Conservation (phyloP, 306 rosid genomes). For the Gynostemma pentaphyllum region DNA sequence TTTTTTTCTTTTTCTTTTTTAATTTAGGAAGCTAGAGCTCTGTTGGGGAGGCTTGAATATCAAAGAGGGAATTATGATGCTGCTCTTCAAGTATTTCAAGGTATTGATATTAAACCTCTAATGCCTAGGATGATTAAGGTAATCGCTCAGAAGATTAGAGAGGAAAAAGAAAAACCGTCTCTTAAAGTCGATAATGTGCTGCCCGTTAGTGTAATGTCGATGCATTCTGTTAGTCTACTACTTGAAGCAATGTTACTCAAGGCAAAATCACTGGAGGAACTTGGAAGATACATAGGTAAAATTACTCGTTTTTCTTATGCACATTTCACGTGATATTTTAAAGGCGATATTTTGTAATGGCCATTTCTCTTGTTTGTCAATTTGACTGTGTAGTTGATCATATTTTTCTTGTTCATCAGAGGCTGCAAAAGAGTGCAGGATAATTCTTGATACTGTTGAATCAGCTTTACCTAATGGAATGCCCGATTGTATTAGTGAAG, state of each 20-base stretch:
- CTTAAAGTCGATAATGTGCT: conserved; percentile 36
- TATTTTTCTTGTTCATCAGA: conserved; percentile 37
- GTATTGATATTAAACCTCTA: conserved; percentile 56
- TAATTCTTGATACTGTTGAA: conserved; percentile 67
- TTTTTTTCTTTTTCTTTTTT: no score
- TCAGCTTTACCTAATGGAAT: conserved; percentile 76
- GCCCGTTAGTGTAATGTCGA: conserved; percentile 57
- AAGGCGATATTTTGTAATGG: not conserved
- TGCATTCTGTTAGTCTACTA: conserved; percentile 89
- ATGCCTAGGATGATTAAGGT: conserved; percentile 68
- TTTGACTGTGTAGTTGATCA: not conserved
- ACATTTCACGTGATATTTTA: not conserved
- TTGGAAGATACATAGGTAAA: conserved; percentile 54
- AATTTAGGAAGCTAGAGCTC: conserved; percentile 87
- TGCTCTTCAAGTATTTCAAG: conserved; percentile 88
- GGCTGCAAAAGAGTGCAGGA: conserved; percentile 77
- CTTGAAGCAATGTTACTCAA: conserved; percentile 85
- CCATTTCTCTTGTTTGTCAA: not conserved
- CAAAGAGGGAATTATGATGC: conserved; percentile 84
- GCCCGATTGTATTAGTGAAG: conserved; percentile 47
- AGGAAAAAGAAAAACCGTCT: conserved; percentile 37
- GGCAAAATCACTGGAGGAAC: conserved; percentile 73
- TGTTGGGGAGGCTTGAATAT: conserved; percentile 91
- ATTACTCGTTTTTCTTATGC: conserved; percentile 9
- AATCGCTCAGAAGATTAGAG: conserved; percentile 50